Base-by-base conservation (phyloP, 2,329 filamentous ascomycete genomes). In the Talaromyces sp. region DNA sequence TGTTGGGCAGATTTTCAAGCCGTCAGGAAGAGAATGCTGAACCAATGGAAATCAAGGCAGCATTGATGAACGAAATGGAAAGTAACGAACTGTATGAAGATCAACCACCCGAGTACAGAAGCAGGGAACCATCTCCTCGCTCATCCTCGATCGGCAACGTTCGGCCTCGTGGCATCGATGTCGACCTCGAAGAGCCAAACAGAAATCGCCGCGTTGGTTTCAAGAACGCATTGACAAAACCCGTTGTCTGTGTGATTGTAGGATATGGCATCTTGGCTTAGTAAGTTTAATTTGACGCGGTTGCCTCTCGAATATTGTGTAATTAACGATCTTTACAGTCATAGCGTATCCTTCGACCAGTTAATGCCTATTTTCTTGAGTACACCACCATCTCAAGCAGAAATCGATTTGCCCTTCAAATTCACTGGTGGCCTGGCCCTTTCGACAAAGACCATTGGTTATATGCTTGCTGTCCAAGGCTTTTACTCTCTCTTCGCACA, bases 271-370 rank as follows among this genome's bases (percentile, higher is more conserved):
- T 98, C 71, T 83, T 98, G 66, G 94, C 94, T 69, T 97, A 96
- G 93, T 97, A 85, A 87, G 92, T 89, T 63, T 1, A 27, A 11
- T 19, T n/a, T 43, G 37, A 37, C 43, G 50, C 66, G 62, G 14
- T n/a, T 56, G 90, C 93, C 70, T 83, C 66, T 11, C 39, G 35
- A 31, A 16, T 7, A 31, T 39, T 13, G 19, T 70, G 70, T 60
- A 72, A 49, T 73, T 78, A 68, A 74, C 73, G 57, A 52, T 13
- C 33, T 37, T 41, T 67, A 47, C 73, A 97, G 93, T 81, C 94
- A 98, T 80, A 97, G 94, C 13, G 97, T 99, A 79, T 96, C 93
- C 0, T 95, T 96, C 71, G 95, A 99, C 78, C 91, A 97, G 73
- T 85, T 98, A 58, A 89, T 98, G 71, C 94, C 95, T 0, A 91